Percentiles rank a stretch among this genome's conserved stretches.
phyloP scores from a whole-genome alignment of 2,329 filamentous ascomycete genomes.

The Alternaria gaisen region DNA sequence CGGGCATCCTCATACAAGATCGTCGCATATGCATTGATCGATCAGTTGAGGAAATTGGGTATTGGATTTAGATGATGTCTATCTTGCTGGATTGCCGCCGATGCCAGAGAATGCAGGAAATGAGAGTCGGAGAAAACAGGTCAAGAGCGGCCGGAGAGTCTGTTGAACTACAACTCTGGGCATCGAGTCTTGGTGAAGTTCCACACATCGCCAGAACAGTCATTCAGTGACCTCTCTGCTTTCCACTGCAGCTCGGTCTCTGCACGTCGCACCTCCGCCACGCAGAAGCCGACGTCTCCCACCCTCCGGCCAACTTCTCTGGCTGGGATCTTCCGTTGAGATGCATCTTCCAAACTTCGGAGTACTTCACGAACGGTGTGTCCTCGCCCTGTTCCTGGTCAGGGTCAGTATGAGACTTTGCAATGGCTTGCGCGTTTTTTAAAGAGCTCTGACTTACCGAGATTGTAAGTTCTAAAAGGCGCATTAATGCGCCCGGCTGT shows the following conservation, averaged over 20 bases:
- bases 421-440: not conserved
- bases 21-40: not conserved
- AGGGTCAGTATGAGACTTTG: conserved; percentile 19
- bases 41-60: not conserved
- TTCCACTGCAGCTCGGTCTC: conserved; percentile 52
- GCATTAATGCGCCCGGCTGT: conserved; percentile 41
- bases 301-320: conserved; percentile 50
- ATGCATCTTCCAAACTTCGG: conserved; percentile 49
- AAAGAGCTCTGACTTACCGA: conserved; percentile 35
- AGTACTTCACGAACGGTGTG: conserved; percentile 56
- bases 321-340: conserved; percentile 47
- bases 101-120: not conserved
- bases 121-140: not conserved
- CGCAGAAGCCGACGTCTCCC: conserved; percentile 55
- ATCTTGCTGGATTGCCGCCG: not conserved
- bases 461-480: conserved; percentile 53
- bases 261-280: conserved; percentile 51
- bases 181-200: conserved; percentile 49
- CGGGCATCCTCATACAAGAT: not conserved
- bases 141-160: not conserved
- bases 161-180: conserved; percentile 1
- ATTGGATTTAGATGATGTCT: not conserved
- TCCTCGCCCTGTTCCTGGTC: conserved; percentile 52
- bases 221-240: conserved; percentile 47
- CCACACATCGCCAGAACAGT: conserved; percentile 52